Conservation (phyloP, 2,329 filamentous ascomycete species). For the Fusarium subglutinans region DNA sequence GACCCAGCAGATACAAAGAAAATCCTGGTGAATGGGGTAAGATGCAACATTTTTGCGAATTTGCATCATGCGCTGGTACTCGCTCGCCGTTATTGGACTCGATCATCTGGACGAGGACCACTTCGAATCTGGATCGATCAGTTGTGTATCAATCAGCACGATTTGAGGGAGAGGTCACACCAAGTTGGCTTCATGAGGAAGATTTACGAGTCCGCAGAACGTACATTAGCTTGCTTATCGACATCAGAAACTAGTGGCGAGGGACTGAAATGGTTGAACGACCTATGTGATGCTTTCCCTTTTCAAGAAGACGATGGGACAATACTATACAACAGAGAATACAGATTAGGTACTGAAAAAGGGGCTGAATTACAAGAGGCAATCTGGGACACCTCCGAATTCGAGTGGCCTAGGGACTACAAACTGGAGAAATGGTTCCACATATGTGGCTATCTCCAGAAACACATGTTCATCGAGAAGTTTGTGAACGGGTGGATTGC, state of each 20-base stretch:
- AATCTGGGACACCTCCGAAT: too few relatives aligned
- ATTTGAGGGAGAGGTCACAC: fast-evolving
- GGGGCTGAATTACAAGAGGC: too few relatives aligned
- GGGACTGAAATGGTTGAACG: not conserved
- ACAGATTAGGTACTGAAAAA: too few relatives aligned
- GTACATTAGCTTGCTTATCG: fast-evolving
- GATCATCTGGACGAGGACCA: fast-evolving
- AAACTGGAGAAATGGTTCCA: too few relatives aligned
- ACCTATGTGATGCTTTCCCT: fast-evolving
- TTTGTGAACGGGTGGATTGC: not conserved
- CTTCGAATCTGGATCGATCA: not conserved
- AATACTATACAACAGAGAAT: not conserved
- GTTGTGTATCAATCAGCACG: fast-evolving
- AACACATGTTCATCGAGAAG: fast-evolving
- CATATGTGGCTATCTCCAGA: not conserved
- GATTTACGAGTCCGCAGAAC: fast-evolving
- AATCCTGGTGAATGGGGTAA: fast-evolving
- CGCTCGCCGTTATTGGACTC: fast-evolving
- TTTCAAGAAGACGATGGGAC: not conserved
- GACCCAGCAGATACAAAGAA: fast-evolving
- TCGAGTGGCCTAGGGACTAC: too few relatives aligned
- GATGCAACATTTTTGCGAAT: fast-evolving
- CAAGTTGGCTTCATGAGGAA: not conserved
- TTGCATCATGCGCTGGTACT: fast-evolving
- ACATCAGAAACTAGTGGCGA: not conserved